Evolutionary conservation across 495 filamentous ascomycete species (phyloP), one percentile per base, ranked within the genome.

Genomic region (Neurospora sp.): DNA sequence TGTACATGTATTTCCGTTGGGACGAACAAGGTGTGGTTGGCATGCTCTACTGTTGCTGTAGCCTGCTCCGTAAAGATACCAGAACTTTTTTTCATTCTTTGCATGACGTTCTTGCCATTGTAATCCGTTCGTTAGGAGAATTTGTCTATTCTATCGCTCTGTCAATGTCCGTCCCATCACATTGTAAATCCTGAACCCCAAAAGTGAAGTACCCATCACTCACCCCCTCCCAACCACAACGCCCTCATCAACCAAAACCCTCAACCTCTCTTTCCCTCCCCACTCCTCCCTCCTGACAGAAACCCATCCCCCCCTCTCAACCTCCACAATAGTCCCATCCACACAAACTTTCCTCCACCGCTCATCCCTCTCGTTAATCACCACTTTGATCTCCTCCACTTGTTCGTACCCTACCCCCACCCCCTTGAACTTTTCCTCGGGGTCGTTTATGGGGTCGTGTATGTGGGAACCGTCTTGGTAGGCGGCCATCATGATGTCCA

Each of bases 311-410:
- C 86, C 89, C 73, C 86, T 75, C 61, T 89, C 89, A 20, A 97
- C 78, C 71, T 85, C 86, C 10, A 97, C 86, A 74, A 97, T 94
- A 72, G 90, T 92, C 14, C 95, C 95, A 82, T 98, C 95, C 31
- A 98, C 83, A 77, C 94, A 98, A 3, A 96, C 87, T 73, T 93
- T 88, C 72, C 94, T 83, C 94, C 93, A 97, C 74, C 88, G 83
- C 53, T 87, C 77, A 68, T 91, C 88, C 16, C 77, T 72, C 75
- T 94, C 90, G 9, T 85, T 72, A 44, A 96, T 89, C 41, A 89
- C 84, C 39, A 97, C 87, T 61, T 83, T 84, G 31, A 94, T 61
- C 31, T 86, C 85, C 3, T 90, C 87, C 47, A 93, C 81, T 35
- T 86, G 82, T 22, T 88, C 85, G 79, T 97, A 97, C 0, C 85